Conservation (phyloP, 2,329 filamentous ascomycete species). For the Fusarium beomiforme region DNA sequence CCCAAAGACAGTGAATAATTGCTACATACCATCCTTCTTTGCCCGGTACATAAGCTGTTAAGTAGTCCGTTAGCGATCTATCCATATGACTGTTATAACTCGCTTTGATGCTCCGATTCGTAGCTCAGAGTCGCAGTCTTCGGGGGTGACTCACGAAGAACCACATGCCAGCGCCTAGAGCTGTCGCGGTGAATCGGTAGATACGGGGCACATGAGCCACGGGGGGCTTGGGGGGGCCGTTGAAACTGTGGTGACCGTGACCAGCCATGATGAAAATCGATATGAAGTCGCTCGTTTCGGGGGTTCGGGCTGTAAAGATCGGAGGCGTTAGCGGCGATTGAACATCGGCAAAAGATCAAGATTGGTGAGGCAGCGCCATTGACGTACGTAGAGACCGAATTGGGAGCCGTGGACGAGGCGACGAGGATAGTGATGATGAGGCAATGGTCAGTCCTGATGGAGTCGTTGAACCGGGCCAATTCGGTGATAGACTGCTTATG, state of each 20-base stretch:
- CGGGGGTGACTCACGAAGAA: constrained; percentile 80
- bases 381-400: constrained; percentile 38
- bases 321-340: neutral
- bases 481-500: constrained; percentile 37
- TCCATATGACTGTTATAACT: neutral
- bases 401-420: constrained; percentile 26
- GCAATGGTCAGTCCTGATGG: constrained; percentile 29
- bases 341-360: neutral
- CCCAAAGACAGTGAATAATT: neutral
- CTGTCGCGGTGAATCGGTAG: constrained; percentile 88
- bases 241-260: constrained; percentile 40
- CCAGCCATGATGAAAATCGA: constrained; percentile 39
- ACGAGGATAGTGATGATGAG: constrained; percentile 22
- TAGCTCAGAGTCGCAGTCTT: neutral
- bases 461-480: constrained; percentile 37
- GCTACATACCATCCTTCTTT: constrained; percentile 83
- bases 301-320: constrained; percentile 10
- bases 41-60: constrained; percentile 90
- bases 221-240: constrained; percentile 53
- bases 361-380: neutral
- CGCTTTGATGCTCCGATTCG: neutral
- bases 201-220: constrained; percentile 65
- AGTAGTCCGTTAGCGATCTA: constrained; percentile 16
- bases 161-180: constrained; percentile 96
- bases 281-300: constrained; percentile 18